phyloP scores from a whole-genome alignment of 345 rosid species.

The Angophora floribunda region DNA sequence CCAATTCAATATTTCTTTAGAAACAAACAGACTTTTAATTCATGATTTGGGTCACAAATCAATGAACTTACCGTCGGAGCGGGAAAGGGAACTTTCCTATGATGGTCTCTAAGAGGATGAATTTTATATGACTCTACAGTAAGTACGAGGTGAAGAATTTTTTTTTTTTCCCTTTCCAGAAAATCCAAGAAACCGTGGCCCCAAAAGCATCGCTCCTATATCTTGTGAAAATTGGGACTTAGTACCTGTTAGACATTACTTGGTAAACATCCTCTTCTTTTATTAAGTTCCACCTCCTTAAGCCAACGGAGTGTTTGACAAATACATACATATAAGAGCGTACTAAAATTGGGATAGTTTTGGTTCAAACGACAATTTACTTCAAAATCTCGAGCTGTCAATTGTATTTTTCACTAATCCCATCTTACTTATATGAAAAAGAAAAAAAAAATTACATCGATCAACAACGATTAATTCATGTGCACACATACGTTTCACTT shows the following conservation, averaged over 20 bases:
- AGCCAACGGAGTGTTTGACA: neutral
- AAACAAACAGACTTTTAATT: too few relatives aligned
- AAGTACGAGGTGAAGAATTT: too few relatives aligned
- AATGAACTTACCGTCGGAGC: too few relatives aligned
- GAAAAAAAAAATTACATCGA: neutral
- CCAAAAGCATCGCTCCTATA: neutral
- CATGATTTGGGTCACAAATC: too few relatives aligned
- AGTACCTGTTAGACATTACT: neutral
- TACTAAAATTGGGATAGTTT: accelerated
- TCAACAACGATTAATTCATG: neutral
- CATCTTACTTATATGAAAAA: neutral
- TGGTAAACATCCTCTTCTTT: neutral
- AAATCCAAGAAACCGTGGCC: neutral
- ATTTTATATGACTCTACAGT: too few relatives aligned
- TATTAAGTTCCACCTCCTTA: neutral
- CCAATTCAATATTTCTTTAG: too few relatives aligned
- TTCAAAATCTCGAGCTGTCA: neutral
- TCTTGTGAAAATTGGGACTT: neutral
- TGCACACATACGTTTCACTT: neutral
- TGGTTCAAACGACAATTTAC: neutral
- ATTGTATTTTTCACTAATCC: neutral
- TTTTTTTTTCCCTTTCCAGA: too few relatives aligned
- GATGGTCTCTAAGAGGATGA: too few relatives aligned
- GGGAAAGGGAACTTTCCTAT: too few relatives aligned
- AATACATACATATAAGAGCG: neutral